Evolutionary conservation across 192 early-diverging fungal species (phyloP).

Genomic region (Mortierella antarctica): DNA sequence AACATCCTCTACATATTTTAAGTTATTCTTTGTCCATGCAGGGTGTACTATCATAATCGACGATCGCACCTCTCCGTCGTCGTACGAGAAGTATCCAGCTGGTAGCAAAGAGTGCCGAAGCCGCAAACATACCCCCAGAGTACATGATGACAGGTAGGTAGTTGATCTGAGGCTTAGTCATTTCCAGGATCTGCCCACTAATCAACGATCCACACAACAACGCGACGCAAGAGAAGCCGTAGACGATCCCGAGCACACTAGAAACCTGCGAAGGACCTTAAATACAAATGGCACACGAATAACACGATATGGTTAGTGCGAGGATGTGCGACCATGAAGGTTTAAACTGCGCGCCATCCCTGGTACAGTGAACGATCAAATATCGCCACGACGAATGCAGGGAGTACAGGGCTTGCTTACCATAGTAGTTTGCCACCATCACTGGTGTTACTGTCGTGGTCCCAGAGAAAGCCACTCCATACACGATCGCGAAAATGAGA

Average conservation of each 20-base stretch:
- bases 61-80: neutral
- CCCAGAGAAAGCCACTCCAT: constrained; percentile 56
- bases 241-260: constrained; percentile 48
- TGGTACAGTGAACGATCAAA: neutral
- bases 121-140: constrained; percentile 22
- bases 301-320: neutral
- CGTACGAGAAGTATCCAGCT: constrained; percentile 14
- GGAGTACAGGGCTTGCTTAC: neutral
- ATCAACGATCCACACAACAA: constrained; percentile 49
- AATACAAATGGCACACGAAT: neutral
- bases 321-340: neutral
- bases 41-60: too few relatives aligned
- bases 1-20: too few relatives aligned
- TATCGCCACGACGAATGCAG: too few relatives aligned
- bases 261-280: constrained; percentile 39
- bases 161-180: constrained; percentile 5
- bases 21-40: too few relatives aligned
- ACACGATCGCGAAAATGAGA: constrained; percentile 54
- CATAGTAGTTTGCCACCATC: constrained; percentile 51
- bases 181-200: constrained; percentile 38
- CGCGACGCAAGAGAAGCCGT: constrained; percentile 45
- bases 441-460: constrained; percentile 54
- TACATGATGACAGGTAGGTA: constrained; percentile 31
- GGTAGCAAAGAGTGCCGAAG: constrained; percentile 13
- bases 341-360: neutral